phyloP scores from a whole-genome alignment of 495 filamentous ascomycete genomes.

The Hypoxylon fragiforme region DNA sequence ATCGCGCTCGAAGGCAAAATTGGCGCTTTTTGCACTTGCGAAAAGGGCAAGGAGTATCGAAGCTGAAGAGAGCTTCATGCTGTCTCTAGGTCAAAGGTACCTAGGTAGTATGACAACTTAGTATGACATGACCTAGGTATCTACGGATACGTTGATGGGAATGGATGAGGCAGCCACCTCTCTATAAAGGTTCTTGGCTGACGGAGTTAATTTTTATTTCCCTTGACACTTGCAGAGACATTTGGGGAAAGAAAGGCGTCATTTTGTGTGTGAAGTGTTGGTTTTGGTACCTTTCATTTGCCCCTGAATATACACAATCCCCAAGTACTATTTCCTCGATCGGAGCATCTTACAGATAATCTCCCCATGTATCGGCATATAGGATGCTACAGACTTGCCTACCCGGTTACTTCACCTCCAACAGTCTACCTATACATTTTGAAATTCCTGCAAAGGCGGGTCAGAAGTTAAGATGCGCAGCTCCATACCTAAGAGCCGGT shows the following conservation, averaged over 20 bases:
- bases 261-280: no score
- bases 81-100: not conserved
- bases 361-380: no score
- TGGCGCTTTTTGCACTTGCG: constrained; percentile 14
- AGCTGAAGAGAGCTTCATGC: constrained; percentile 9
- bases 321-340: no score
- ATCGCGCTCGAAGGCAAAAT: constrained; percentile 45
- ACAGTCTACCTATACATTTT: no score
- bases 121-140: no score
- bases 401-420: no score
- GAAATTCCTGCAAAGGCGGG: no score
- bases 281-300: no score
- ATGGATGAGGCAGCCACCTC: constrained; percentile 1
- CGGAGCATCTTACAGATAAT: no score
- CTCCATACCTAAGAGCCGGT: not conserved
- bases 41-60: constrained; percentile 7
- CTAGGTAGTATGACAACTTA: not conserved
- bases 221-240: not conserved
- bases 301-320: no score
- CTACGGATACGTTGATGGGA: not conserved
- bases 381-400: no score
- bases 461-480: not conserved
- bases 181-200: not conserved
- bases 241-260: no score
- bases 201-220: constrained; percentile 2